phyloP scores from a whole-genome alignment of 768 basidiomycete species.

The Pisolithus microcarpus region DNA sequence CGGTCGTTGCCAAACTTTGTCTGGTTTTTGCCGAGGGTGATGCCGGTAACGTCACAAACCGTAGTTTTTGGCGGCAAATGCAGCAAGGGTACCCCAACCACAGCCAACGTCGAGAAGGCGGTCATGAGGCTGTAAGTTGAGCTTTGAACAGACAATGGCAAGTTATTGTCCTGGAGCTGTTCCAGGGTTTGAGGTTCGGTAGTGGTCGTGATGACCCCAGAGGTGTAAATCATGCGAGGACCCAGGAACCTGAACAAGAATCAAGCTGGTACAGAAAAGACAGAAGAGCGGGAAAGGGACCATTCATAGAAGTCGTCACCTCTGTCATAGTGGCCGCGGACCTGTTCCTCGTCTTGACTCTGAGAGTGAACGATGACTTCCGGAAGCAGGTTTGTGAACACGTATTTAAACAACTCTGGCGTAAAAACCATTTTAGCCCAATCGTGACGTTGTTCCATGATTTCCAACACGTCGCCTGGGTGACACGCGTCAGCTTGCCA shows the following conservation, averaged over 20 bases:
- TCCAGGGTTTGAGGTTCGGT: conserved; percentile 77
- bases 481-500: background rate
- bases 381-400: conserved; percentile 81
- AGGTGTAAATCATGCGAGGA: conserved; percentile 96
- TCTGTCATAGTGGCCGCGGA: conserved; percentile 92
- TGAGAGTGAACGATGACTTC: conserved; percentile 91
- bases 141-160: conserved; percentile 89
- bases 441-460: conserved; percentile 91
- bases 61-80: conserved; percentile 96
- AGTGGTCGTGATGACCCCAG: conserved; percentile 74
- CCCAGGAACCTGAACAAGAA: conserved; percentile 69
- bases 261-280: background rate
- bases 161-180: conserved; percentile 98
- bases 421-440: conserved; percentile 94
- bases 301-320: conserved; percentile 96
- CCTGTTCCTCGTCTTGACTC: conserved; percentile 89
- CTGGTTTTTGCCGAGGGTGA: conserved; percentile 89
- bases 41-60: conserved; percentile 93
- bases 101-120: conserved; percentile 80
- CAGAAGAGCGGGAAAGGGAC: conserved; percentile 29
- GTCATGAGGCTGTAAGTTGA: conserved; percentile 82
- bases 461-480: conserved; percentile 85
- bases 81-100: conserved; percentile 94
- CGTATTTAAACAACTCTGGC: conserved; percentile 87
- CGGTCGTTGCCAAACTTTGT: conserved; percentile 88